These are phyloP conservation scores for Cyclotella sp. DNA, from an alignment of 108 stramenopile species.

Conservation along the genomic window DNA sequence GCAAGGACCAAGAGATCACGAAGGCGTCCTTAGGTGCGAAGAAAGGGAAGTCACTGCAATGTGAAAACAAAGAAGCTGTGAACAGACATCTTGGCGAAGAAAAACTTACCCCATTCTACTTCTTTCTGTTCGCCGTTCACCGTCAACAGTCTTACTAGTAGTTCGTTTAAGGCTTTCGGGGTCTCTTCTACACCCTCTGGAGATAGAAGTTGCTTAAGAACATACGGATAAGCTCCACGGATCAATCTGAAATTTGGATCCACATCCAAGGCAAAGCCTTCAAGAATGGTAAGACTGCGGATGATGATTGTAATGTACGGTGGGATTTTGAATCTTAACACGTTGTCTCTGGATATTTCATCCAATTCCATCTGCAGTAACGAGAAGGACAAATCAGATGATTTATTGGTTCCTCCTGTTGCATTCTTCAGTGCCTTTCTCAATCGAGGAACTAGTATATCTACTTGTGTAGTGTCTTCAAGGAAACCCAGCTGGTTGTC, in stretches of 20 bases:
- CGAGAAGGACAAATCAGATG: conserved; percentile 89
- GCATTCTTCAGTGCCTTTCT: conserved; percentile 79
- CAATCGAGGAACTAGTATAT: conserved; percentile 80
- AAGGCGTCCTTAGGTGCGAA: conserved; percentile 59
- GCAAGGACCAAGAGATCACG: conserved; percentile 77
- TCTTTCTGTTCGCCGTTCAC: conserved; percentile 72
- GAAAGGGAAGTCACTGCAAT: neutral
- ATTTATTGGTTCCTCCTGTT: conserved; percentile 88
- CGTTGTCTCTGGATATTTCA: conserved; percentile 77
- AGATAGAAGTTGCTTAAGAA: conserved; percentile 74
- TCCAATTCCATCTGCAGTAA: conserved; percentile 84
- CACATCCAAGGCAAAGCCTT: conserved; percentile 89
- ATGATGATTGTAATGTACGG: conserved; percentile 93
- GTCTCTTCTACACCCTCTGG: conserved; percentile 61
- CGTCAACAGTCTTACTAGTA: conserved; percentile 73
- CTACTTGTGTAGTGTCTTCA: conserved; percentile 83
- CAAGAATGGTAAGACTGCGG: conserved; percentile 90
- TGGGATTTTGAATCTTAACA: conserved; percentile 83
- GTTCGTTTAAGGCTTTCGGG: conserved; percentile 71
- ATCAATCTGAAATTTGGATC: conserved; percentile 91
- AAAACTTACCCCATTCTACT: conserved; percentile 38
- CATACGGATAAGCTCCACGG: conserved; percentile 94
- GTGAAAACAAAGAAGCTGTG: conserved; percentile 51
- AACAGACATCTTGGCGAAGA: neutral
- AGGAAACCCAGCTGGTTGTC: conserved; percentile 79